Evolutionary conservation across 169 alveolate genomes (phyloP).

Genomic region (Plasmodium gaboni): DNA sequence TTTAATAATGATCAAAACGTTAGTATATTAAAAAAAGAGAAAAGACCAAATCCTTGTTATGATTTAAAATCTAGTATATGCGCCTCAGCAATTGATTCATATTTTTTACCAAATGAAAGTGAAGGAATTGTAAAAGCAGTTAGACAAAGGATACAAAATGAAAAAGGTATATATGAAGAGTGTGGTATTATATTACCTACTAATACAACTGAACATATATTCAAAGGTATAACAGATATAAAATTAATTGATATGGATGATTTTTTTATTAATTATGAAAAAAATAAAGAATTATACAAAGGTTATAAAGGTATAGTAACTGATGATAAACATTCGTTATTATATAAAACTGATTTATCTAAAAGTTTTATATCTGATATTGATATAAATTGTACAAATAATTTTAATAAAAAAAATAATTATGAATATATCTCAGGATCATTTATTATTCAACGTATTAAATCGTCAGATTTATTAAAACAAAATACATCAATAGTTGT

Average conservation of each 20-base stretch:
- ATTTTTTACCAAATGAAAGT: constrained; percentile 23
- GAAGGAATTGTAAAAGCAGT: constrained; percentile 53
- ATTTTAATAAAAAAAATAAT: constrained; percentile 12
- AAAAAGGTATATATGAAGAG: constrained; percentile 27
- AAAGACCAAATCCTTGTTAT: constrained; percentile 8
- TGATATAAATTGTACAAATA: constrained; percentile 54
- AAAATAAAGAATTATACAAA: constrained; percentile 33
- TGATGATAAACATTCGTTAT: constrained; percentile 64
- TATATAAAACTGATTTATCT: constrained; percentile 55
- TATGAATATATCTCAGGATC: constrained; percentile 70
- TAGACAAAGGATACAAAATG: constrained; percentile 12
- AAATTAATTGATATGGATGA: constrained; percentile 73
- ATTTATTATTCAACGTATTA: constrained; percentile 41
- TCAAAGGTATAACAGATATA: constrained; percentile 72
- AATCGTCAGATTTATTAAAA: constrained; percentile 23
- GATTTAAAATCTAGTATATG: constrained; percentile 40
- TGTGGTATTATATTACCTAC: constrained; percentile 63
- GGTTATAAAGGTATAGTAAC: constrained; percentile 75
- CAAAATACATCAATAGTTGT: constrained; percentile 24
- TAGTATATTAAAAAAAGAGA: neutral
- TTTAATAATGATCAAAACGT: neutral
- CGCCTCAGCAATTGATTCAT: constrained; percentile 36
- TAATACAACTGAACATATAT: constrained; percentile 19
- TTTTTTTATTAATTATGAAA: constrained; percentile 47
- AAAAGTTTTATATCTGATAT: constrained; percentile 62